Percentiles rank a stretch among this genome's conserved stretches.
phyloP scores from a whole-genome alignment of 306 rosid genomes.

The Oxytropis ochrocephala region DNA sequence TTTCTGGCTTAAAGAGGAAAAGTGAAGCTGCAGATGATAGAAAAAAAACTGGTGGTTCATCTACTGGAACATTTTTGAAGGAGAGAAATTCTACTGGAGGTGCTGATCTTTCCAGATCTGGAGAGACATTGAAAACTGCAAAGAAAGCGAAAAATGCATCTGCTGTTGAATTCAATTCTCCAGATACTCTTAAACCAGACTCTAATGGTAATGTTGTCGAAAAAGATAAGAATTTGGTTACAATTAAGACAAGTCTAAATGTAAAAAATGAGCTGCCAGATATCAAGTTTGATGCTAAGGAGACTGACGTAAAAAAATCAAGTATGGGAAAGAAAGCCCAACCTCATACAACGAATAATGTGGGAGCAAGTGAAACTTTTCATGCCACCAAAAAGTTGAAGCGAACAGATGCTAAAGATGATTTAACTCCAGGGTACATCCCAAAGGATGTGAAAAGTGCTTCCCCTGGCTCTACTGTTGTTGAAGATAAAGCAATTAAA shows the following conservation, averaged over 20 bases:
- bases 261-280: slow-evolving; percentile 29
- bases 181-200: slow-evolving; percentile 35
- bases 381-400: slow-evolving; percentile 59
- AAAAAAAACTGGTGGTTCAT: slow-evolving; percentile 33
- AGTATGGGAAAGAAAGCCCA: slow-evolving; percentile 47
- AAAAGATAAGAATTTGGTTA: slow-evolving; percentile 39
- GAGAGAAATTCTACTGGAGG: slow-evolving; percentile 25
- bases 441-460: slow-evolving; percentile 37
- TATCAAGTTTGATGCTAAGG: slow-evolving; percentile 27
- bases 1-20: slow-evolving; percentile 42
- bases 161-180: slow-evolving; percentile 33
- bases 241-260: slow-evolving; percentile 31
- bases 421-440: slow-evolving; percentile 24
- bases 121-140: slow-evolving; percentile 42
- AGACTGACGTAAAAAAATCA: slow-evolving; percentile 31
- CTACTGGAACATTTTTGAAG: slow-evolving; percentile 35
- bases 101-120: slow-evolving; percentile 34
- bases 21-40: slow-evolving; percentile 39
- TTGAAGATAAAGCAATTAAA: slow-evolving; percentile 42
- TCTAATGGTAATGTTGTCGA: slow-evolving; percentile 35
- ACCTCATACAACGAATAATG: slow-evolving; percentile 35
- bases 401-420: slow-evolving; percentile 40
- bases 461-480: slow-evolving; percentile 36
- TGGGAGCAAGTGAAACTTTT: slow-evolving; percentile 38
- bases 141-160: slow-evolving; percentile 36